Conservation (phyloP, 2,329 filamentous ascomycete species). For the Scedosporium aurantiacum region DNA sequence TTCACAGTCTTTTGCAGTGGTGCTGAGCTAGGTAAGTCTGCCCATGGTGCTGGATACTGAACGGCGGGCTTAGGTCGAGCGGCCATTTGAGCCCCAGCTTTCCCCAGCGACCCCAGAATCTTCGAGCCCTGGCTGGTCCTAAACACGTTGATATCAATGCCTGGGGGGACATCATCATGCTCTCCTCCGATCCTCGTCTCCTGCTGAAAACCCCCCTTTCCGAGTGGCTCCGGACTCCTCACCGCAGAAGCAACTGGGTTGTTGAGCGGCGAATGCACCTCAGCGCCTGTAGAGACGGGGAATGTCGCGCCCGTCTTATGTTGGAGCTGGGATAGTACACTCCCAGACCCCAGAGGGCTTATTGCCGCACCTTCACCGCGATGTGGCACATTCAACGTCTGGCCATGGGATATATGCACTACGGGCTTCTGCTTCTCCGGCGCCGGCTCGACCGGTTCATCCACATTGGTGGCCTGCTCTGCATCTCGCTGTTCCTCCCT, state of each 20-base stretch:
- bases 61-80: slow-evolving; percentile 7
- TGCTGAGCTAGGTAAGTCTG: background rate
- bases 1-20: background rate
- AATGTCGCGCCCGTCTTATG: background rate
- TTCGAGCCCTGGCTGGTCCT: slow-evolving; percentile 25
- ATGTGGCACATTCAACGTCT: background rate
- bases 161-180: slow-evolving; percentile 22
- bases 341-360: too few relatives aligned
- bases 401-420: background rate
- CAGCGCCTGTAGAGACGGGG: background rate
- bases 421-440: background rate
- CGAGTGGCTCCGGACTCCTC: background rate
- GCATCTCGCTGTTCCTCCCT: background rate
- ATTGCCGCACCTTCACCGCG: background rate
- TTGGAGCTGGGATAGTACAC: slow-evolving; percentile 6
- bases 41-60: slow-evolving; percentile 5
- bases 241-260: background rate
- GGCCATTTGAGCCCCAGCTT: slow-evolving; percentile 12
- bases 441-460: background rate
- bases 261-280: background rate
- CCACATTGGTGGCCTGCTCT: background rate
- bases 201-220: background rate
- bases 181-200: background rate
- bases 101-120: slow-evolving; percentile 27
- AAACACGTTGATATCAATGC: slow-evolving; percentile 27